A percentile compares a stretch with the other conserved stretches of the same genome.
Evolutionary conservation across 179 eudicot genomes (phyloP).

Genomic region (Amaranthus tricolor): DNA sequence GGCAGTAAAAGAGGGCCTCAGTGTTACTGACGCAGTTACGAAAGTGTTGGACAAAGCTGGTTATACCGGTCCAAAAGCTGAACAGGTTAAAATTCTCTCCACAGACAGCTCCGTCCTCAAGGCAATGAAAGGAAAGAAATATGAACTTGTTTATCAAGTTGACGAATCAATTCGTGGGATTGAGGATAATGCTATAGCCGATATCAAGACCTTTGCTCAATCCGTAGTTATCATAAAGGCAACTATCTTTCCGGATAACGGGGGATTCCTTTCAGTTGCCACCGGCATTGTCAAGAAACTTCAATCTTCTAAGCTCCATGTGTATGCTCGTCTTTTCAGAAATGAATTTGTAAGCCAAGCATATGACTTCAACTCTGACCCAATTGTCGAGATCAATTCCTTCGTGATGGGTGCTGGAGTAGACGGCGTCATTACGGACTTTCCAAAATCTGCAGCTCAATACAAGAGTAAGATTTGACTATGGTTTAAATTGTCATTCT

Average conservation of each 20-base stretch:
- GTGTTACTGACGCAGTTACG: conserved; percentile 56
- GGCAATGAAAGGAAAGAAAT: conserved; percentile 49
- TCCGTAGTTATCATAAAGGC: conserved; percentile 60
- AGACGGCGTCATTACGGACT: conserved; percentile 80
- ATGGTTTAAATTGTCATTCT: not conserved
- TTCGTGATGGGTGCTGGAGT: conserved; percentile 38
- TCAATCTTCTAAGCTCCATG: conserved; percentile 53
- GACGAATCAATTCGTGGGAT: conserved; percentile 63
- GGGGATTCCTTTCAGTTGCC: conserved; percentile 31
- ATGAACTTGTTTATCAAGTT: conserved; percentile 64
- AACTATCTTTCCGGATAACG: conserved; percentile 46
- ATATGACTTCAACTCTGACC: conserved; percentile 77
- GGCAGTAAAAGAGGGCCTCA: conserved; percentile 55
- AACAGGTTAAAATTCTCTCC: conserved; percentile 71
- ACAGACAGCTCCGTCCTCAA: conserved; percentile 64
- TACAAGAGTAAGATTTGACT: conserved; percentile 66
- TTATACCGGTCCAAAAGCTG: conserved; percentile 32
- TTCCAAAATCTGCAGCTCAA: conserved; percentile 59
- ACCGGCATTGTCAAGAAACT: conserved; percentile 55
- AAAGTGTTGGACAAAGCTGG: conserved; percentile 53
- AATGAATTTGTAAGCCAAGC: conserved; percentile 73
- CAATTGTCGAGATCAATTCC: conserved; percentile 56
- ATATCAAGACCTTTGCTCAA: conserved; percentile 61
- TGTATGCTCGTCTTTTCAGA: conserved; percentile 50
- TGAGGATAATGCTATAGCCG: conserved; percentile 43